A percentile compares a stretch with the other conserved stretches of the same genome.
phyloP scores from a whole-genome alignment of 345 rosid genomes.

The Theobroma cacao region DNA sequence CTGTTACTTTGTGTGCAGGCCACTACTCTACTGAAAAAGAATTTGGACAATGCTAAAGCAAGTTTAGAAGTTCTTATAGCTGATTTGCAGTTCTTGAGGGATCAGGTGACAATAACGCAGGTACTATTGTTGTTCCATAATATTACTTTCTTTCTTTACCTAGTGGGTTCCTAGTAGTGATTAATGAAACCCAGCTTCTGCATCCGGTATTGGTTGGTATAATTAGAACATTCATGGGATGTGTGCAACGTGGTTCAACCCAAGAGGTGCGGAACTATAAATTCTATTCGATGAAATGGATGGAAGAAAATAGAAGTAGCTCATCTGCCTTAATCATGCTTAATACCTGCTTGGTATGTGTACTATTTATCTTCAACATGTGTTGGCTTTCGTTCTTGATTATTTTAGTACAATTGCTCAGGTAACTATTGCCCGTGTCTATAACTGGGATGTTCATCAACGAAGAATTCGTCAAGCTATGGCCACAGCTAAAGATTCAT shows the following conservation, averaged over 20 bases:
- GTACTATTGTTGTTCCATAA: conserved; percentile 28
- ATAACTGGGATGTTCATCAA: conserved; percentile 14
- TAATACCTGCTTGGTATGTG: not conserved
- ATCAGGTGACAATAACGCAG: conserved; percentile 96
- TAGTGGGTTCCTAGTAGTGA: not conserved
- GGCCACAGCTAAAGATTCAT: not conserved
- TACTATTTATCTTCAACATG: not conserved
- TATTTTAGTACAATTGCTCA: conserved; percentile 17
- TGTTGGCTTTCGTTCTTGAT: not conserved
- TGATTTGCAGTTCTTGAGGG: conserved; percentile 89
- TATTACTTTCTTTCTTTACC: not conserved
- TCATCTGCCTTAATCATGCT: not conserved
- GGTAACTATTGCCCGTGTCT: conserved; percentile 46
- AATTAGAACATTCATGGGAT: not conserved
- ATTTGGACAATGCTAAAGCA: conserved; percentile 91
- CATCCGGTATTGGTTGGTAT: not conserved
- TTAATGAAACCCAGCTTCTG: not conserved
- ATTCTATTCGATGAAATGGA: not conserved
- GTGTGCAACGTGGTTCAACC: not conserved
- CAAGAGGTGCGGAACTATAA: not conserved
- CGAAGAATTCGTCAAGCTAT: not conserved
- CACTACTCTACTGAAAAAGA: conserved; percentile 65
- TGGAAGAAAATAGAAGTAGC: not conserved
- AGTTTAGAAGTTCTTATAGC: conserved; percentile 86
- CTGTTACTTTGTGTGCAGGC: conserved; percentile 48